Evolutionary conservation across 805 yeast species (phyloP), one percentile per base, ranked within the genome.

Genomic region (Grigorovia transvaalensis): DNA sequence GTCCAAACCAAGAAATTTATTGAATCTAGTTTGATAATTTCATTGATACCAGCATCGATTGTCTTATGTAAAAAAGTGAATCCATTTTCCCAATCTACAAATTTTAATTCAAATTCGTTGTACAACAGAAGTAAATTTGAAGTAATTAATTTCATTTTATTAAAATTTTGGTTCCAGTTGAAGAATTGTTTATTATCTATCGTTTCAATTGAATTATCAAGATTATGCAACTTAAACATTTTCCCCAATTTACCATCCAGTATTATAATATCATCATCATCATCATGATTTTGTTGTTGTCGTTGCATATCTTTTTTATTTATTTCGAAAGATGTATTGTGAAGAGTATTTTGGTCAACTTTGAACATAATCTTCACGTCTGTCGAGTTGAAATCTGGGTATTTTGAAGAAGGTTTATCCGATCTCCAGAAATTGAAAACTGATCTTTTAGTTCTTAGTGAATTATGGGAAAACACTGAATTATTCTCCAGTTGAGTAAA

Each of bases 31-130:
- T 49, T 50, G 12, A 53, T 38, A 1, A 65, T 57, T 27, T 52
- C 23, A 45, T 55, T 55, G 15, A 66, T 64, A 3, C 64, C 65
- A n/a, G 61, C 59, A 8, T 54, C 53, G 15, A 63, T 46, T 4
- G 49, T 35, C 23, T 56, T 46, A 35, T 60, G 54, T 23, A 65
- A 47, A 50, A 63, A 65, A 9, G 56, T 55, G 45, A 62, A 65
- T 0, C 69, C 68, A 48, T 58, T 56, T 20, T 58, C 54, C 46
- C 53, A 61, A 45, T 66, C 69, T 2, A 63, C 64, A 47, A 66
- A 56, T 42, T 56, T 49, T 2, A 65, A 8, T 2, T 49, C 46
- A 6, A 53, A 23, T 2, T 44, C 18, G 47, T 63, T 62, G 47
- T 56, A 45, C 15, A 64, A 41, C 4, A 64, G 44, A 6, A 66